Base-by-base conservation (phyloP, 2,329 filamentous ascomycete genomes). In the Alternaria gansuensis region DNA sequence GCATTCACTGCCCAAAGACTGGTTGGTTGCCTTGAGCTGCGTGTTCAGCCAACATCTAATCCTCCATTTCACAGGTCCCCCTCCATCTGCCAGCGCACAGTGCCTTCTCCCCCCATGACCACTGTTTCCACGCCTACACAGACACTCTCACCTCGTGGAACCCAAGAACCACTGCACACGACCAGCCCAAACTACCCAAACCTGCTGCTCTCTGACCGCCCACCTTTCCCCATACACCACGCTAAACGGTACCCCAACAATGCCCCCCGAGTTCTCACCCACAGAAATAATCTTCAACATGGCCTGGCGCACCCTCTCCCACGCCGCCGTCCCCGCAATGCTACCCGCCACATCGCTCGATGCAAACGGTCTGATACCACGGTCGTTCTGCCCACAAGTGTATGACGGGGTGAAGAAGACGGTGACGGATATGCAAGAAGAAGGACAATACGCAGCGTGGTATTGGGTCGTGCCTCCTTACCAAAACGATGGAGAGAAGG, bases 371-470 rank as follows among this genome's bases (percentile, higher is more conserved):
- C 14, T 7, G 5, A 49, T 49, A n/a, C 45, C 31, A 26, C 45
- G 45, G 8, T 26, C 45, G 3, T 49, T 49, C 23, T 49, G 31
- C 9, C 45, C 31, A 26, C n/a, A 49, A 1, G 31, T 49, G 1
- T 49, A 36, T n/a, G 45, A 49, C 23, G 8, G 13, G 4, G 45
- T 49, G 31, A 26, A 9, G 33, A 49, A 28, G 33, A 34, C 31
- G 7, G 45, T 34, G 23, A 34, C 29, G 13, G 23, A 49, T 5
- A 49, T 49, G 45, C 9, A 13, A n/a, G 45, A 36, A 23, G 45
- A 49, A 34, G 45, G 8, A 3, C 45, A 49, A 23, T 49, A 17
- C 14, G 45, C 45, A 13, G 45, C 31, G 11, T 49, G 45, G 45
- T 49, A 36, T 17, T 49, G 45, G 45, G 31, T 49, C 13, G n/a